These are phyloP conservation scores for Cystobasidium pallidum DNA, from an alignment of 1,284 basidiomycete species.

Conservation along the genomic window DNA sequence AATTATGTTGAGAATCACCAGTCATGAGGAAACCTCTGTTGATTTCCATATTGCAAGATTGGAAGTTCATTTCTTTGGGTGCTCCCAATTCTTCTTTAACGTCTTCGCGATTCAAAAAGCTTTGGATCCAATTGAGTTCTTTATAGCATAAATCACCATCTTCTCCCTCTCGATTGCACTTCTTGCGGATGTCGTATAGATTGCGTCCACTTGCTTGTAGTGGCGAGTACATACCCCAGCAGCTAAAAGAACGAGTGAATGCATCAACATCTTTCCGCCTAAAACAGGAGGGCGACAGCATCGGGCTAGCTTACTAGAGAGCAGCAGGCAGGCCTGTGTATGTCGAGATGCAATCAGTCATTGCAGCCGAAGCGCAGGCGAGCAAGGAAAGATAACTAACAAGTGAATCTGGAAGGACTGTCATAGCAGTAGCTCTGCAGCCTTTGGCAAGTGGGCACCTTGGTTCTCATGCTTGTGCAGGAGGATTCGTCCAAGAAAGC, in stretches of 20 bases:
- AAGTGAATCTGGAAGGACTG: conserved; percentile 61
- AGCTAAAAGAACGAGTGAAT: conserved; percentile 53
- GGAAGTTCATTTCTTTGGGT: conserved; percentile 62
- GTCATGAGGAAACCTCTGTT: conserved; percentile 57
- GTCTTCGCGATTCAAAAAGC: conserved; percentile 71
- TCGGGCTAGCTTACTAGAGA: conserved; percentile 51
- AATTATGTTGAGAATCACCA: conserved; percentile 63
- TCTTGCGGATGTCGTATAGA: conserved; percentile 72
- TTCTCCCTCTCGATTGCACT: conserved; percentile 68
- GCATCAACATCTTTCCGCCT: too few species aligned
- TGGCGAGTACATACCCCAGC: conserved; percentile 60
- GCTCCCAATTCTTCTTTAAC: conserved; percentile 78
- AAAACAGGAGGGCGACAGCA: neutral
- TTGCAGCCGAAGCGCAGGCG: neutral
- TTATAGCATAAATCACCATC: conserved; percentile 63
- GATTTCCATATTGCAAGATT: conserved; percentile 63
- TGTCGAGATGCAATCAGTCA: neutral
- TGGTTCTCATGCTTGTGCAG: conserved; percentile 51
- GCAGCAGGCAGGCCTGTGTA: conserved; percentile 58
- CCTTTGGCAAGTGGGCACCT: conserved; percentile 57
- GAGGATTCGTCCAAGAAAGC: conserved; percentile 56
- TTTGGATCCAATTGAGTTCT: conserved; percentile 77
- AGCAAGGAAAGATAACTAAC: conserved; percentile 51
- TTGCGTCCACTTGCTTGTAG: conserved; percentile 60
- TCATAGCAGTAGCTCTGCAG: conserved; percentile 56